Base-by-base conservation (phyloP, 2,329 filamentous ascomycete species). In the Cladophialophora chaetospira region DNA sequence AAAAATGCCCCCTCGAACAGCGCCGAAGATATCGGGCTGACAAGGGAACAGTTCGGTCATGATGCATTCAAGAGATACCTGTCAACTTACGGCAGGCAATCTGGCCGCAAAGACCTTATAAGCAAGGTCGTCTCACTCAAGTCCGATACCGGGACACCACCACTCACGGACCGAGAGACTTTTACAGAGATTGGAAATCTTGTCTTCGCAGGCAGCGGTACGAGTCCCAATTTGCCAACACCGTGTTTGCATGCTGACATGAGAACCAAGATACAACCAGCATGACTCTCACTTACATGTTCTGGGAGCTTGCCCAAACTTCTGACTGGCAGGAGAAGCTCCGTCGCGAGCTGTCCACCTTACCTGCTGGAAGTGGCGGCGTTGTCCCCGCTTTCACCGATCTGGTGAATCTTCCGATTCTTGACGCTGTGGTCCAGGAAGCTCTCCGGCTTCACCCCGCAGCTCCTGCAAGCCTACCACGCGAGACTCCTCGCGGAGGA, bases 341-440 rank as follows among this genome's bases (percentile, higher is more conserved):
- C 3, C 63, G 64, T 19, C 36, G 50, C 10, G 66, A 67, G 49
- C 57, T 65, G 17, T 44, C 21, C 2, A 17, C 10, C 21, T 53
- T 66, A 1, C 63, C 74, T 2, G 75, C 75, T 48, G 33, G 5
- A 11, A n/a, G 33, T 11, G 33, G 8, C 5, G 5, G 13, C 2
- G 33, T 11, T 15, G 4, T 35, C 33, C 33, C 33, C 33, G 13
- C 42, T 11, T 66, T 68, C 4, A 15, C 33, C 15, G 15, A 48
- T n/a, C 70, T 78, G 15, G 73, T 77, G 60, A 69, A 69, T 1
- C 69, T 85, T 0, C 80, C 82, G 1, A 65, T 84, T 10, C 71
- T 86, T 3, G 77, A 85, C 57, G 82, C 82, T 4, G 76, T 83
- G 6, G 65, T 85, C 15, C 80, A 80, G 69, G 83, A 86, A 66